Percentiles rank a stretch among this genome's conserved stretches.
Evolutionary conservation across 2,329 filamentous ascomycete genomes (phyloP).

Genomic region (Ciborinia camelliae): DNA sequence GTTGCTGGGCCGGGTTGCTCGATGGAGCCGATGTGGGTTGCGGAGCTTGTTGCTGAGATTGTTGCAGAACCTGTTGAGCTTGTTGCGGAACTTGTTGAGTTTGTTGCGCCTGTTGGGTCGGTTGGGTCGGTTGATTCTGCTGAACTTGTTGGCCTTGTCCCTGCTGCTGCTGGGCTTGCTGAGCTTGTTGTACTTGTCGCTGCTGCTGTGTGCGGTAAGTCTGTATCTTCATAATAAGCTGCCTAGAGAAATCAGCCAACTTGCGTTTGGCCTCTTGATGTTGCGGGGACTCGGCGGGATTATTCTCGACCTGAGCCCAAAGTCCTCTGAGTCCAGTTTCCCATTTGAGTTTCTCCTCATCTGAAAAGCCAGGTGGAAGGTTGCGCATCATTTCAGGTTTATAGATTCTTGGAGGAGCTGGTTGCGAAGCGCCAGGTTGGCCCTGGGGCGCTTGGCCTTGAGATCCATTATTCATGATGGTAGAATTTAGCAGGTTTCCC

Average conservation of each 20-base stretch:
- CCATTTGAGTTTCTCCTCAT: constrained; percentile 57
- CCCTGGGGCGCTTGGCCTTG: constrained; percentile 29
- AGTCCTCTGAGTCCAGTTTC: constrained; percentile 53
- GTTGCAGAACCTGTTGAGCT: constrained; percentile 13
- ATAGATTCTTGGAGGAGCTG: constrained; percentile 29
- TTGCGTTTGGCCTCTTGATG: constrained; percentile 54
- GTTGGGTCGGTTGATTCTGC: constrained; percentile 17
- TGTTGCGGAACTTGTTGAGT: constrained; percentile 19
- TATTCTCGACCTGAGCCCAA: constrained; percentile 51
- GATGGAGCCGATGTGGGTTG: not conserved
- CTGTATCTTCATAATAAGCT: constrained; percentile 42
- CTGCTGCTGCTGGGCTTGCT: not conserved
- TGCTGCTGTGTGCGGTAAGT: constrained; percentile 17
- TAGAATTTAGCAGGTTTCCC: not conserved
- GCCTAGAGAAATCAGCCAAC: constrained; percentile 58
- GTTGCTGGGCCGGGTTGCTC: constrained; percentile 2
- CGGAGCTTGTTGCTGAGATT: constrained; percentile 22
- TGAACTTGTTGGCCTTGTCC: constrained; percentile 20
- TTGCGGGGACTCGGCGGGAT: constrained; percentile 46
- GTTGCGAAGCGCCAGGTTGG: constrained; percentile 23
- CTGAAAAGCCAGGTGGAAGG: constrained; percentile 41
- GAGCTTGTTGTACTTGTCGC: constrained; percentile 39
- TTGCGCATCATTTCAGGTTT: constrained; percentile 37
- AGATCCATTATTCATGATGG: constrained; percentile 32
- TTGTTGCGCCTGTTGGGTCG: constrained; percentile 21